A percentile compares a stretch with the other conserved stretches of the same genome.
phyloP scores from a whole-genome alignment of 352 stramenopile species.

The Globisporangium apiculatum region DNA sequence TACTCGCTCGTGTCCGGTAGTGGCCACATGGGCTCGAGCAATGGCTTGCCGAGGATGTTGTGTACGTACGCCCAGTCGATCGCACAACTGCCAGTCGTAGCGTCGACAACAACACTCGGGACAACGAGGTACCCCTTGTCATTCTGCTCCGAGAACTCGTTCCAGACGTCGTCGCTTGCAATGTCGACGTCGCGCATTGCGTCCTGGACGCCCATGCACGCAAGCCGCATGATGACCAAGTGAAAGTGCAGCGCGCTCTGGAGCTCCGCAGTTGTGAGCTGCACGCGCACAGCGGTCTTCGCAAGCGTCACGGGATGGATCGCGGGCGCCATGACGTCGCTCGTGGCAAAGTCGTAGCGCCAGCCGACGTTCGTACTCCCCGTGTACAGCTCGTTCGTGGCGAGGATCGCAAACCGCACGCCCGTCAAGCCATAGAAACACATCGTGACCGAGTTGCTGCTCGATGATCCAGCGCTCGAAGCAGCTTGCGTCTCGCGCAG shows the following conservation, averaged over 20 bases:
- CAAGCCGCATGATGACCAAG: constrained; percentile 69
- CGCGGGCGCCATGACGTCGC: constrained; percentile 56
- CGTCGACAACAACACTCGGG: constrained; percentile 21
- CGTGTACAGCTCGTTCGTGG: constrained; percentile 72
- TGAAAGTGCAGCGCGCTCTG: constrained; percentile 67
- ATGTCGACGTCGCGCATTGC: constrained; percentile 65
- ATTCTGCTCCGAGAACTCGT: constrained; percentile 83
- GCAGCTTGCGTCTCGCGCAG: constrained; percentile 9
- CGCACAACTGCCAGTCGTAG: constrained; percentile 3
- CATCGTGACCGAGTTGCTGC: constrained; percentile 47
- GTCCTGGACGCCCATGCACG: constrained; percentile 69
- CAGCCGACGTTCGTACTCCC: constrained; percentile 74
- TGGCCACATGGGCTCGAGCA: constrained; percentile 69
- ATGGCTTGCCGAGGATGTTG: constrained; percentile 50
- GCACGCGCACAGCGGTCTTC: constrained; percentile 32
- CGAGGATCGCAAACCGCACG: constrained; percentile 64
- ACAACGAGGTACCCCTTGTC: constrained; percentile 86
- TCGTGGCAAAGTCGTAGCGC: constrained; percentile 79
- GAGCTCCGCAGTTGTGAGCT: constrained; percentile 48
- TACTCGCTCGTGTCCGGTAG: constrained; percentile 21
- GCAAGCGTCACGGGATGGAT: constrained; percentile 58
- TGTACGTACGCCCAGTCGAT: constrained; percentile 66
- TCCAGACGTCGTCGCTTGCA: constrained; percentile 47
- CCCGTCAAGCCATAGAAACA: constrained; percentile 72
- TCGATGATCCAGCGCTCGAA: constrained; percentile 2